A percentile compares a stretch with the other conserved stretches of the same genome.
These are phyloP conservation scores for Thalassiosira ordinaria DNA, from an alignment of 352 stramenopile species.

Conservation along the genomic window DNA sequence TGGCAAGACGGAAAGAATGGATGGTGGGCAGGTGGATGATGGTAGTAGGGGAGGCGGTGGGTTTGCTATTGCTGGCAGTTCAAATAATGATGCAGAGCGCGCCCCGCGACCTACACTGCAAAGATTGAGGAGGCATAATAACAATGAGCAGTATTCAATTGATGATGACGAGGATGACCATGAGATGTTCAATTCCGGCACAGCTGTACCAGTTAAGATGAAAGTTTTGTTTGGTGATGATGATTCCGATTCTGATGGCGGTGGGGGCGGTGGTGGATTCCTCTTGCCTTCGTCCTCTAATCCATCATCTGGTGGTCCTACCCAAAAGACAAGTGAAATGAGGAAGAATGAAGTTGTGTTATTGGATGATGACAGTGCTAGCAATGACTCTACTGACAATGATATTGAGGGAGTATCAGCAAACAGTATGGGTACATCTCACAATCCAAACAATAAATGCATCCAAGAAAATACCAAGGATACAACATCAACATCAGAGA, in stretches of 20 bases:
- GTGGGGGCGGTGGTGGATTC: slow-evolving; percentile 41
- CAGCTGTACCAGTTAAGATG: slow-evolving; percentile 14
- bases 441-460: too few relatives aligned
- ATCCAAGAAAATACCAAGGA: too few relatives aligned
- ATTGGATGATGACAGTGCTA: slow-evolving; percentile 31
- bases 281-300: slow-evolving; percentile 3
- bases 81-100: background rate
- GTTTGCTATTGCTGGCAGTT: background rate
- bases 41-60: slow-evolving; percentile 3
- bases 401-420: slow-evolving; percentile 17
- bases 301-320: too few relatives aligned
- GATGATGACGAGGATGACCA: slow-evolving; percentile 30
- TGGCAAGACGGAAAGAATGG: too few relatives aligned
- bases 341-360: slow-evolving; percentile 28
- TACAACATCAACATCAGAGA: background rate
- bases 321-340: background rate
- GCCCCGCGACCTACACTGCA: slow-evolving; percentile 9
- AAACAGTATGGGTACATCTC: too few relatives aligned
- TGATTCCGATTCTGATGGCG: slow-evolving; percentile 24
- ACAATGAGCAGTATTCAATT: background rate
- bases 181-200: slow-evolving; percentile 12
- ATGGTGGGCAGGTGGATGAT: slow-evolving; percentile 18
- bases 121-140: slow-evolving; percentile 20
- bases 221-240: slow-evolving; percentile 58
- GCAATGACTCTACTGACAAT: slow-evolving; percentile 13